Evolutionary conservation across 495 filamentous ascomycete species (phyloP), one percentile per base, ranked within the genome.

Genomic region (Hypomontagnella submonticulosa): DNA sequence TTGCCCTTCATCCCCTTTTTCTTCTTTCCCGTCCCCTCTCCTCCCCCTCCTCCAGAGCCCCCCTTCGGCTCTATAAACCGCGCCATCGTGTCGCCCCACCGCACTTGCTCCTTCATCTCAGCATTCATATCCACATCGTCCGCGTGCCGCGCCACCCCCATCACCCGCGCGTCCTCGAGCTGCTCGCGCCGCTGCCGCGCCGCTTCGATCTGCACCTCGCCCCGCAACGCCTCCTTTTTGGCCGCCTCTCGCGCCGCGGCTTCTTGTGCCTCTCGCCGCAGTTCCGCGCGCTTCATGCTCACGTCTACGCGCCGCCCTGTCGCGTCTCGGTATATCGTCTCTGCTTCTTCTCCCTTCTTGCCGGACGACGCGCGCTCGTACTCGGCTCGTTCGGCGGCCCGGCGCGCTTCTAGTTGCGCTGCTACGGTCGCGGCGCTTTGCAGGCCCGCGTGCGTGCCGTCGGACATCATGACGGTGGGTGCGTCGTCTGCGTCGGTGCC

Each of bases 81-180:
- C 16, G 90, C 90, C 71, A 94, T 94, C 7, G 95, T 96, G 80
- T 99, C 95, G 77, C 95, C 91, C 95, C 95, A 99, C 67, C 93
- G 78, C 51, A 87, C 86, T 64, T 79, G 70, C 50, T 84, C 85
- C 78, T 84, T 90, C 73, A 97, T 70, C 77, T 96, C 93, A 43
- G 85, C 83, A 63, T 99, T 99, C 78, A 98, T 67, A 16, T 87
- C 86, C 66, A 79, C 86, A 71, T 99, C 96, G 67, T 98, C 94
- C 13, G 84, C 85, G 47, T 84, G 85, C 60, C 96, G 75, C 55
- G 93, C 92, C 30, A 99, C 68, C 3, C 86, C 82, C 90, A 97
- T 89, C 53, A 87, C 83, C 73, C 85, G 89, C 10, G 92, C 92
- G 20, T 97, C 92, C 63, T 88, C 79, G 12, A 97, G 74, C 61